Conservation (phyloP, 805 yeast genomes). For the Myxozyma sirexii region DNA sequence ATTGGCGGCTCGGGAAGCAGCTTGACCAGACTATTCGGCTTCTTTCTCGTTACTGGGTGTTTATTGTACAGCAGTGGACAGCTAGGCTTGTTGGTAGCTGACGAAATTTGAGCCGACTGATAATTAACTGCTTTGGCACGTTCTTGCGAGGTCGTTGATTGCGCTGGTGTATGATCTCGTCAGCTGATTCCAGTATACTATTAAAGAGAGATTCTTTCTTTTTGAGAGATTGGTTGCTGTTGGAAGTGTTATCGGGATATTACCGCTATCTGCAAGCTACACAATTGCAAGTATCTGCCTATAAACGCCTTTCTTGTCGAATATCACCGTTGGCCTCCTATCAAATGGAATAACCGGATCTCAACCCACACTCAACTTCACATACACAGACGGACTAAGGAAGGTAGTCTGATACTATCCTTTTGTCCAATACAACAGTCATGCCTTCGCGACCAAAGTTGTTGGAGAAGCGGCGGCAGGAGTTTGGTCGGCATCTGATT, state of each 20-base stretch:
- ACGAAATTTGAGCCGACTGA: too few relatives aligned
- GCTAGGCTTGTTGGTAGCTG: too few relatives aligned
- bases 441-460: conserved; percentile 10
- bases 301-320: too few relatives aligned
- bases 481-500: conserved; percentile 31
- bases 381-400: not conserved
- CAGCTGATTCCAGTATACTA: not conserved
- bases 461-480: conserved; percentile 32
- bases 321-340: not conserved
- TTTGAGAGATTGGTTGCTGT: not conserved
- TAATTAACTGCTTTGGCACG: too few relatives aligned
- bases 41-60: too few relatives aligned
- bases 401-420: too few relatives aligned
- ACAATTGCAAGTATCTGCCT: too few relatives aligned
- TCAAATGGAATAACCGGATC: not conserved
- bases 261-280: too few relatives aligned
- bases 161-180: not conserved
- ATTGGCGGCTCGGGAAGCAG: too few relatives aligned
- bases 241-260: not conserved
- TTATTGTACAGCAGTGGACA: too few relatives aligned
- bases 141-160: too few relatives aligned
- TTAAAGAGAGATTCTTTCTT: not conserved
- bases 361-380: not conserved
- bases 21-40: too few relatives aligned
- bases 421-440: not conserved